A percentile compares a stretch with the other conserved stretches of the same genome.
phyloP scores from a whole-genome alignment of 192 early-diverging fungal species.

The Coemansia sp. region DNA sequence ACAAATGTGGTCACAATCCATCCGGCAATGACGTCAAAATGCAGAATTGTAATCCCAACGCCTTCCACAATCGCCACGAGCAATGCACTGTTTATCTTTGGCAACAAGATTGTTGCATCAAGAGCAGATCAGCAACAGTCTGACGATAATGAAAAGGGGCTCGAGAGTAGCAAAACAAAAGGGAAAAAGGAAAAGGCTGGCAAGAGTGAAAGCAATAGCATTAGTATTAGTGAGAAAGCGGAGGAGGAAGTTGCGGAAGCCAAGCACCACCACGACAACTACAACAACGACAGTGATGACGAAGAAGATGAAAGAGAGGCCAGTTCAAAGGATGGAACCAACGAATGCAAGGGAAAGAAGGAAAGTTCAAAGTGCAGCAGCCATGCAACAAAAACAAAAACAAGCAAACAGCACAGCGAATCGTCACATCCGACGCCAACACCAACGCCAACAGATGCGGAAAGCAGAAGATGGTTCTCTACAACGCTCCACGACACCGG shows the following conservation, averaged over 20 bases:
- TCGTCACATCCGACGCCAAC: constrained; percentile 3
- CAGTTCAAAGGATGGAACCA: too few relatives aligned
- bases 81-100: neutral
- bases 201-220: too few relatives aligned
- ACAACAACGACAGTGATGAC: too few relatives aligned
- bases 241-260: too few relatives aligned
- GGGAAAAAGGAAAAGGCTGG: too few relatives aligned
- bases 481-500: neutral
- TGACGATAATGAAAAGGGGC: neutral
- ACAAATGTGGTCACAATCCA: neutral
- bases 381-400: neutral
- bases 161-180: neutral
- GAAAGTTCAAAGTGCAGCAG: too few relatives aligned
- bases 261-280: too few relatives aligned
- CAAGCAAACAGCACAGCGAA: neutral
- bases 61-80: neutral
- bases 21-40: neutral
- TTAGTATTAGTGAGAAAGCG: neutral
- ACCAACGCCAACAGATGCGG: neutral
- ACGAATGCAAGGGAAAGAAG: too few relatives aligned
- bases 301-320: too few relatives aligned
- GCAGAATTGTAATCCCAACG: neutral
- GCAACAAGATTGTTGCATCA: neutral
- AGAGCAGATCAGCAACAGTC: neutral
- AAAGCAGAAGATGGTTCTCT: constrained; percentile 1